A percentile compares a stretch with the other conserved stretches of the same genome.
Evolutionary conservation across 257 asterid species (phyloP).

Genomic region (Mentha longifolia): DNA sequence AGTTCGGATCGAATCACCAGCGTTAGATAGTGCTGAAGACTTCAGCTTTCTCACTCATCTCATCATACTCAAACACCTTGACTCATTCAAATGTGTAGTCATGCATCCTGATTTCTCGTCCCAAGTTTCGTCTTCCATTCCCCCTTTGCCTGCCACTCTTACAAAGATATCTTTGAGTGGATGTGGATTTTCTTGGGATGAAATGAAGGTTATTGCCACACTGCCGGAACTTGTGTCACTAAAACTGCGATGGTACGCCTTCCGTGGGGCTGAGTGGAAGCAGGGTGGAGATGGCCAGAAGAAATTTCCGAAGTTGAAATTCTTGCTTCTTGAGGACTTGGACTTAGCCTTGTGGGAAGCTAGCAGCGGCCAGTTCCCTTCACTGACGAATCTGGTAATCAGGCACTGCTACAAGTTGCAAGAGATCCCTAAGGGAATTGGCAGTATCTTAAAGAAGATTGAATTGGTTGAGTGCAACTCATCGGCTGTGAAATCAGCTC

Average conservation of each 20-base stretch:
- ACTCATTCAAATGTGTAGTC: constrained; percentile 28
- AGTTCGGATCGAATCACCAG: constrained; percentile 3
- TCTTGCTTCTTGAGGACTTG: constrained; percentile 30
- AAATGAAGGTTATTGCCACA: background rate
- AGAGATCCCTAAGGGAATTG: constrained; percentile 21
- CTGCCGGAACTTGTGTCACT: constrained; percentile 27
- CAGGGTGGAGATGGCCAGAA: background rate
- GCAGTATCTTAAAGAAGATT: constrained; percentile 8
- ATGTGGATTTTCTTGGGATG: constrained; percentile 24
- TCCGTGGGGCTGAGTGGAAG: constrained; percentile 26
- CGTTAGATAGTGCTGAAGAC: constrained; percentile 1
- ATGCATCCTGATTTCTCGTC: constrained; percentile 17
- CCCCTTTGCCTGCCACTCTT: constrained; percentile 1
- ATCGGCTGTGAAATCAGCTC: constrained; percentile 7
- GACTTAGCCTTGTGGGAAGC: constrained; percentile 22
- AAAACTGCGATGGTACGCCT: constrained; percentile 27
- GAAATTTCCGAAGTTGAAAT: background rate
- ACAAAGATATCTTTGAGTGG: constrained; percentile 31
- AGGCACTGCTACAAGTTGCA: constrained; percentile 32
- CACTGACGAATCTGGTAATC: constrained; percentile 12
- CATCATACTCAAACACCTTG: background rate
- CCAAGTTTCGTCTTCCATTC: background rate
- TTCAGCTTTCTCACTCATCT: constrained; percentile 7
- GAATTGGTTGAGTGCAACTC: constrained; percentile 32
- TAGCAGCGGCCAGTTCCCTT: background rate